These are phyloP conservation scores for Pseudopyrenochaeta lycopersici DNA, from an alignment of 2,329 filamentous ascomycete genomes.

Conservation along the genomic window DNA sequence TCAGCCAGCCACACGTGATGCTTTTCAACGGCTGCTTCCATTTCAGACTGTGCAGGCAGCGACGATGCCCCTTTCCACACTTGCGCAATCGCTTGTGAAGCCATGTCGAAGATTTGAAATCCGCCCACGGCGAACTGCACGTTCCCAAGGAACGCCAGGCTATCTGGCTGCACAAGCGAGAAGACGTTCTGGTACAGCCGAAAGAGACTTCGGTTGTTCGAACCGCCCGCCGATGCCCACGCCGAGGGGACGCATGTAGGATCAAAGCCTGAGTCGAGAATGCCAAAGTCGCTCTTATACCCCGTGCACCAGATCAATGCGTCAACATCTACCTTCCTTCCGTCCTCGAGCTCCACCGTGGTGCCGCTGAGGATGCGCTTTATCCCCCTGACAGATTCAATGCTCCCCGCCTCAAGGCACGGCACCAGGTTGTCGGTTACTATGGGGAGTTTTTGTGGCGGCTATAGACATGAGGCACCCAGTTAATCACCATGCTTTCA, in stretches of 20 bases:
- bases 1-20: constrained; percentile 36
- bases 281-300: constrained; percentile 40
- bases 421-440: constrained; percentile 27
- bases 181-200: constrained; percentile 58
- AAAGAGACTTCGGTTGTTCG: constrained; percentile 43
- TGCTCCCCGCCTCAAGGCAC: constrained; percentile 22
- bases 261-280: constrained; percentile 32
- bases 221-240: constrained; percentile 27
- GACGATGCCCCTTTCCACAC: constrained; percentile 52
- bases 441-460: constrained; percentile 25
- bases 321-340: constrained; percentile 40
- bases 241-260: constrained; percentile 21
- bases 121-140: constrained; percentile 49
- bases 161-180: constrained; percentile 54
- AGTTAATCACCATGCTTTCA: too few species aligned
- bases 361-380: constrained; percentile 13
- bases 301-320: constrained; percentile 49
- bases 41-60: constrained; percentile 49
- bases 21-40: constrained; percentile 28
- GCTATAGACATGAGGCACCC: neutral
- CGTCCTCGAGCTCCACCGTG: constrained; percentile 42
- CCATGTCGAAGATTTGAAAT: constrained; percentile 50
- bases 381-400: constrained; percentile 26
- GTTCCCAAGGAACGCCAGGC: constrained; percentile 54
- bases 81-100: constrained; percentile 57